phyloP scores from a whole-genome alignment of 202 grass and related monocot genomes.

The Zizania palustris region DNA sequence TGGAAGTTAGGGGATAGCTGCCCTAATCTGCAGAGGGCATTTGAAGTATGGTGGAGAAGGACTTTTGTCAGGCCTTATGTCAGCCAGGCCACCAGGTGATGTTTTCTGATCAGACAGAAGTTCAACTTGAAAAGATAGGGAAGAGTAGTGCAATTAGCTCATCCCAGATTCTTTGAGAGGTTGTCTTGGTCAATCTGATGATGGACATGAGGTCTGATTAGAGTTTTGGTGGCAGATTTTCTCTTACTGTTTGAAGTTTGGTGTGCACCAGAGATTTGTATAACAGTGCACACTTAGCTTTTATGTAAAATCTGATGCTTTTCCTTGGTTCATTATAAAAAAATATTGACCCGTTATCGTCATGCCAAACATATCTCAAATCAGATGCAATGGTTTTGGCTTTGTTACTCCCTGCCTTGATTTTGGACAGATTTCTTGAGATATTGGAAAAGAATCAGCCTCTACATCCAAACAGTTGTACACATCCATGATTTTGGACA shows the following conservation, averaged over 20 bases:
- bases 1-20: constrained; percentile 73
- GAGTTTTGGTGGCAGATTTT: constrained; percentile 23
- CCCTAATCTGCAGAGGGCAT: constrained; percentile 85
- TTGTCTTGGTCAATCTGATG: constrained; percentile 34
- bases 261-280: constrained; percentile 30
- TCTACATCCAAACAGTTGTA: too few relatives aligned
- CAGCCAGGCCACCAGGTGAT: constrained; percentile 39
- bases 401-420: background rate
- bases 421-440: constrained; percentile 7
- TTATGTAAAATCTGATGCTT: constrained; percentile 40
- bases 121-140: constrained; percentile 40
- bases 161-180: constrained; percentile 33
- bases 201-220: constrained; percentile 14
- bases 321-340: constrained; percentile 26
- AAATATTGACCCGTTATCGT: background rate
- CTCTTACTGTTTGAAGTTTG: constrained; percentile 25
- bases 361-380: background rate
- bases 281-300: constrained; percentile 21
- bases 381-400: constrained; percentile 1
- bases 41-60: constrained; percentile 93
- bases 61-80: constrained; percentile 88
- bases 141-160: constrained; percentile 35
- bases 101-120: constrained; percentile 16
- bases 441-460: too few relatives aligned
- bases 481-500: constrained; percentile 15